phyloP scores from a whole-genome alignment of 352 stramenopile species.

The Poterioochromonas sp. region DNA sequence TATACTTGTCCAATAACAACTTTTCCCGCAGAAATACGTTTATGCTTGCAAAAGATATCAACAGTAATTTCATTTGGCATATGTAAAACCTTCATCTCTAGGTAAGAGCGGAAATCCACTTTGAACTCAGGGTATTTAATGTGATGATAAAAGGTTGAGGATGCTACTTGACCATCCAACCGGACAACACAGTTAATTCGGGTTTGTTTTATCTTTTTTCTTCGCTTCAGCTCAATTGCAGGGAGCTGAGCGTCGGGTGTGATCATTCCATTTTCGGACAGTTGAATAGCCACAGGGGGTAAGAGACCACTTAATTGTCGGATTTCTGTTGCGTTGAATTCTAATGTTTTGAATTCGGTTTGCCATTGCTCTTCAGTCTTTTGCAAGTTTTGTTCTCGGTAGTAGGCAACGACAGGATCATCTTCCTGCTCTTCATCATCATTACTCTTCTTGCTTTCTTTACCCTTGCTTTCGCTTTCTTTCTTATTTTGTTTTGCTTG shows the following conservation, averaged over 20 bases:
- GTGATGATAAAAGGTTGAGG: background rate
- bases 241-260: background rate
- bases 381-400: background rate
- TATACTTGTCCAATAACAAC: too few species aligned
- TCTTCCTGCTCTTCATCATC: background rate
- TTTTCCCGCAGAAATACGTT: too few species aligned
- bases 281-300: background rate
- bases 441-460: background rate
- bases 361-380: background rate
- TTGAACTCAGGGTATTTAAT: background rate
- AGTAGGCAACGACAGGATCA: background rate
- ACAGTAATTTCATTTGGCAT: background rate
- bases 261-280: too few species aligned
- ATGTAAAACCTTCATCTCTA: background rate
- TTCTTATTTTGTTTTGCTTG: too few species aligned
- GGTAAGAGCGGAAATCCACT: background rate
- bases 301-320: too few species aligned
- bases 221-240: background rate
- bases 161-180: conserved; percentile 1
- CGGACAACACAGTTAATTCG: background rate
- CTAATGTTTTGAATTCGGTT: background rate
- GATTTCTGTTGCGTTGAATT: background rate
- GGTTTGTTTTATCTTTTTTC: background rate
- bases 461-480: too few species aligned
- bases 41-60: too few species aligned